phyloP scores from a whole-genome alignment of 306 rosid genomes.

The Quillaja saponaria region DNA sequence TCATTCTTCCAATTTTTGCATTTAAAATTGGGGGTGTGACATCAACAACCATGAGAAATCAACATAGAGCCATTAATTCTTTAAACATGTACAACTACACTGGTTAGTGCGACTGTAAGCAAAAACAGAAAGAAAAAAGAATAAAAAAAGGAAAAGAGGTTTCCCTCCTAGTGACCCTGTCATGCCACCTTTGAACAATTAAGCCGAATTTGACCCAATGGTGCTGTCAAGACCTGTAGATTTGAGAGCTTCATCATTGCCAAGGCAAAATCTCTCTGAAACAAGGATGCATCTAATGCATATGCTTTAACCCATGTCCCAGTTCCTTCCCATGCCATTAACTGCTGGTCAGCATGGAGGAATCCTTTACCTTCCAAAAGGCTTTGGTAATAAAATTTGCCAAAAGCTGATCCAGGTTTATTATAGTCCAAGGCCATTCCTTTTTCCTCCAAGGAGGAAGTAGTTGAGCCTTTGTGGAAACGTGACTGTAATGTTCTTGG shows the following conservation, averaged over 20 bases:
- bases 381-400: conserved; percentile 28
- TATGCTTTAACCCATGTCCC: conserved; percentile 39
- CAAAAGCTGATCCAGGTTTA: conserved; percentile 32
- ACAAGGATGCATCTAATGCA: conserved; percentile 36
- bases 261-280: conserved; percentile 35
- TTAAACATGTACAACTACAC: too few relatives aligned
- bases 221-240: conserved; percentile 41
- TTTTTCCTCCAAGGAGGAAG: conserved; percentile 32
- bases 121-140: neutral
- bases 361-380: conserved; percentile 39
- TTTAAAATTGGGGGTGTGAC: too few relatives aligned
- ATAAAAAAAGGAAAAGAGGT: too few relatives aligned
- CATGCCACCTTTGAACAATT: conserved; percentile 42
- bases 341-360: conserved; percentile 48
- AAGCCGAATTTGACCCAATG: conserved; percentile 42
- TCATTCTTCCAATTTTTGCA: too few relatives aligned
- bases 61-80: too few relatives aligned
- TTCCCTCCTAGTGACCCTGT: too few relatives aligned
- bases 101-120: too few relatives aligned
- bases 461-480: conserved; percentile 1
- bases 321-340: conserved; percentile 35
- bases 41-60: too few relatives aligned
- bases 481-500: neutral
- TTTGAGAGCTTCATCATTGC: conserved; percentile 50
- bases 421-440: conserved; percentile 24